Evolutionary conservation across 2,329 filamentous ascomycete species (phyloP).

Genomic region (Alternaria atra): DNA sequence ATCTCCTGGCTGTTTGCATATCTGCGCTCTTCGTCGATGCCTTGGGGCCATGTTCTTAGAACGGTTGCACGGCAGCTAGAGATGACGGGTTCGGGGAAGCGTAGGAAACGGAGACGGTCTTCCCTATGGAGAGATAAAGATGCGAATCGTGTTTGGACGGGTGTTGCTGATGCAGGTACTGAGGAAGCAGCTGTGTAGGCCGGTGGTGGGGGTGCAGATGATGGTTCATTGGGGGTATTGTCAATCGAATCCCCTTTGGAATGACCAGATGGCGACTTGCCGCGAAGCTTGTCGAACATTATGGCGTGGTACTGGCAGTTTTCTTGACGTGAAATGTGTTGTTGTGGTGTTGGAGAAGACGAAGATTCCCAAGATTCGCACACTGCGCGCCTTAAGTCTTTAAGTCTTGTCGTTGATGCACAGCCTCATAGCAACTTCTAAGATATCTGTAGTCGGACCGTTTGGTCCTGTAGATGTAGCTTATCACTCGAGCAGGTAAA

Average conservation of each 20-base stretch:
- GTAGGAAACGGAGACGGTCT: slow-evolving; percentile 47
- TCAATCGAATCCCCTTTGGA: slow-evolving; percentile 21
- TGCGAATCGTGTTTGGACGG: slow-evolving; percentile 34
- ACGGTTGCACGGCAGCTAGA: slow-evolving; percentile 37
- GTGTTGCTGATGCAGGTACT: slow-evolving; percentile 2
- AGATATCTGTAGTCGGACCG: background rate
- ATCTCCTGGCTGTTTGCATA: slow-evolving; percentile 51
- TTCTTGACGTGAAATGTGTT: background rate
- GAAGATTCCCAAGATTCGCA: background rate
- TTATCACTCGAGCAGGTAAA: background rate
- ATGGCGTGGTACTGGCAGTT: background rate
- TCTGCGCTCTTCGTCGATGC: slow-evolving; percentile 42
- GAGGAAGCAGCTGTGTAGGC: slow-evolving; percentile 18
- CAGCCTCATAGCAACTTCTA: background rate
- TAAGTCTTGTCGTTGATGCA: background rate
- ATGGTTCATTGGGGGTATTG: slow-evolving; percentile 1
- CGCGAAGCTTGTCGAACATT: slow-evolving; percentile 27
- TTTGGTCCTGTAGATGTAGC: background rate
- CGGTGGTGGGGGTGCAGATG: slow-evolving; percentile 14
- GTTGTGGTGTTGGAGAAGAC: background rate
- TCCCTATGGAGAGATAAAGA: slow-evolving; percentile 35
- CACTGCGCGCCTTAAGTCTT: background rate
- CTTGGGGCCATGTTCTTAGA: slow-evolving; percentile 33
- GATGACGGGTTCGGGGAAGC: slow-evolving; percentile 44
- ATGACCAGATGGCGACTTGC: slow-evolving; percentile 19